Evolutionary conservation across 257 asterid genomes (phyloP), one percentile per base, ranked within the genome.

Genomic region (Leonotis leonurus): DNA sequence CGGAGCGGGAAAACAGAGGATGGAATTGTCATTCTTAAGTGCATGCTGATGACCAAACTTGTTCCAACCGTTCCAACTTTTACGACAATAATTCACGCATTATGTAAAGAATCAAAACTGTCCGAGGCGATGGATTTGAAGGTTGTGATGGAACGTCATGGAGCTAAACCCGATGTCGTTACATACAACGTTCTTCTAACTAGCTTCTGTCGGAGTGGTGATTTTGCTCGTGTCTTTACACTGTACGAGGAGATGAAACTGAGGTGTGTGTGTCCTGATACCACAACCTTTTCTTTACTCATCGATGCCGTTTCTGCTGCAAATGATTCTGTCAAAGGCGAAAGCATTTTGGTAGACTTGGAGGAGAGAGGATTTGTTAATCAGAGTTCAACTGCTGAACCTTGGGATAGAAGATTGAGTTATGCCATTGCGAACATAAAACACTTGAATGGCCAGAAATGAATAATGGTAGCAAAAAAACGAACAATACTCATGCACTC

Each of bases 191-290:
- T 92, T 64, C 90, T 92, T 30, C 75, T 86, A 44, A 75, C 86
- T 8, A 83, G 88, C 53, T 80, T 85, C 17, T 89, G 81, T 76
- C 78, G 49, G 8, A 53, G 33, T 20, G 77, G 84, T 33, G 85
- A 76, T 44, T 52, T 64, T 27, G 78, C 30, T 30, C 72, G 60
- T 27, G 95, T 88, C 13, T 84, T 80, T 56, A 61, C 63, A 35
- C 75, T 92, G 33, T 92, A 89, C 5, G 80, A 83, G 76, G 99
- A 92, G 81, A 83, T 92, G 97, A 89, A 85, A 76, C 57, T 24
- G 64, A 76, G 86, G 75, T 72, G 63, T 22, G 24, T 86, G 43
- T 69, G 74, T 44, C 95, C 99, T 5, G 82, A 83, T 68, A 24
- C 57, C 37, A 89, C 90, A n/a, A 92, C 97, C 1, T 89, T 78